phyloP scores from a whole-genome alignment of 768 basidiomycete species.

The Astraeus odoratus region DNA sequence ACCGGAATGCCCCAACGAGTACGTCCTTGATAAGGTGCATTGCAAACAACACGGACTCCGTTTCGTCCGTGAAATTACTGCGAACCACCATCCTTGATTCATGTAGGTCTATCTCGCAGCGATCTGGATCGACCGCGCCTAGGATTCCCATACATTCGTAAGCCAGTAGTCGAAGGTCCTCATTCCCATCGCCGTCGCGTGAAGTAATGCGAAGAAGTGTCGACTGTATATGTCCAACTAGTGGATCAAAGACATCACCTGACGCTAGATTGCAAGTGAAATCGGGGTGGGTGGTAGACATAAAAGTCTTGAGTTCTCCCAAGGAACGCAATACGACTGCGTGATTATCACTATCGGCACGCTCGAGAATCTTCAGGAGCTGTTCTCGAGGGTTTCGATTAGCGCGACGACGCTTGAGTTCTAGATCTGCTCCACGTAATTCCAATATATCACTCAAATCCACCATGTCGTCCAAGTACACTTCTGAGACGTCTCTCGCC shows the following conservation, averaged over 20 bases:
- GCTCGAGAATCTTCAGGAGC: conserved; percentile 63
- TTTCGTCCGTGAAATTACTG: conserved; percentile 74
- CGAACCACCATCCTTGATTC: conserved; percentile 66
- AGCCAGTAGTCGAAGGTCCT: conserved; percentile 59
- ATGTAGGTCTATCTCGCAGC: conserved; percentile 59
- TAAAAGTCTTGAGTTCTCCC: conserved; percentile 64
- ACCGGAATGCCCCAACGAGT: conserved; percentile 84
- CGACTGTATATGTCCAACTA: conserved; percentile 61
- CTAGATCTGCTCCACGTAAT: conserved; percentile 37
- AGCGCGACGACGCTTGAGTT: conserved; percentile 40
- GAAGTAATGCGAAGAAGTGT: conserved; percentile 63
- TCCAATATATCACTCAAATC: conserved; percentile 71
- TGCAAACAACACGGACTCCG: conserved; percentile 72
- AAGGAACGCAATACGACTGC: conserved; percentile 71
- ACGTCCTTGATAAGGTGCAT: conserved; percentile 80
- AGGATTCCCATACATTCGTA: conserved; percentile 89
- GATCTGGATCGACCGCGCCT: conserved; percentile 93
- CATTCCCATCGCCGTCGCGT: conserved; percentile 72
- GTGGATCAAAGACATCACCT: conserved; percentile 81
- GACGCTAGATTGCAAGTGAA: conserved; percentile 59
- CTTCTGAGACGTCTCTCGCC: conserved; percentile 45
- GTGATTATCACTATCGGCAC: conserved; percentile 71
- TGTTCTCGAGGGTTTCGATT: conserved; percentile 46
- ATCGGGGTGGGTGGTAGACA: conserved; percentile 42
- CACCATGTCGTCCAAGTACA: conserved; percentile 69